These are phyloP conservation scores for Pseudevernia furfuracea DNA, from an alignment of 495 filamentous ascomycete species.

Conservation along the genomic window DNA sequence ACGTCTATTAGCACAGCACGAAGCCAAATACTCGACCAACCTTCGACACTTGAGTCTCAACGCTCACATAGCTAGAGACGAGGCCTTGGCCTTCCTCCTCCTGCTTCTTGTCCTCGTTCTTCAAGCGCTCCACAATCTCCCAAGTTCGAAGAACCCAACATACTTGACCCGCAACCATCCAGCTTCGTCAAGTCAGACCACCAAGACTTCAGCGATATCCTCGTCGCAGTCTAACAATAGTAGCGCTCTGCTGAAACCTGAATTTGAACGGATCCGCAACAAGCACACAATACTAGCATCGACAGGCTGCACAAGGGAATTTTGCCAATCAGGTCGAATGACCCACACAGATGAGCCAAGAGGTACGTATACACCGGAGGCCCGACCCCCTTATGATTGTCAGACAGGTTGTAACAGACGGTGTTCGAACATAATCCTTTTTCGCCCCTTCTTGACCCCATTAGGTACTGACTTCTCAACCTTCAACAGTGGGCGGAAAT, in stretches of 20 bases:
- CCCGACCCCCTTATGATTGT: background rate
- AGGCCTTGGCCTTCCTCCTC: too few species aligned
- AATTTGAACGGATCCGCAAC: slow-evolving; percentile 14
- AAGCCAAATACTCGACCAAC: too few species aligned
- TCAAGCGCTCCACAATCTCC: too few species aligned
- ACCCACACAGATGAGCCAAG: slow-evolving; percentile 27
- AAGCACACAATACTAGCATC: slow-evolving; percentile 24
- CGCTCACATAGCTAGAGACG: too few species aligned
- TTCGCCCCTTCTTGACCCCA: background rate
- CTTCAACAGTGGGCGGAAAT: slow-evolving; percentile 22
- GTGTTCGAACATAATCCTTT: background rate
- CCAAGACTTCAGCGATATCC: too few species aligned
- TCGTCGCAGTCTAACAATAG: too few species aligned
- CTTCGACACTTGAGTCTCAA: too few species aligned
- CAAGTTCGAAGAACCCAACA: too few species aligned
- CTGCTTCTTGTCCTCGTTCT: too few species aligned
- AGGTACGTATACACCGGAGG: background rate
- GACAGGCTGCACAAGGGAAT: slow-evolving; percentile 28
- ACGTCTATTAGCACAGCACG: too few species aligned
- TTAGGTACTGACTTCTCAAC: background rate
- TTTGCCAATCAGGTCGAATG: slow-evolving; percentile 29
- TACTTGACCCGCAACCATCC: too few species aligned
- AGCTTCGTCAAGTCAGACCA: too few species aligned
- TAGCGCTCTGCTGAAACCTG: background rate
- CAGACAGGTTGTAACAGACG: background rate